A percentile compares a stretch with the other conserved stretches of the same genome.
These are phyloP conservation scores for Fusarium falciforme DNA, from an alignment of 2,329 filamentous ascomycete species.

Conservation along the genomic window DNA sequence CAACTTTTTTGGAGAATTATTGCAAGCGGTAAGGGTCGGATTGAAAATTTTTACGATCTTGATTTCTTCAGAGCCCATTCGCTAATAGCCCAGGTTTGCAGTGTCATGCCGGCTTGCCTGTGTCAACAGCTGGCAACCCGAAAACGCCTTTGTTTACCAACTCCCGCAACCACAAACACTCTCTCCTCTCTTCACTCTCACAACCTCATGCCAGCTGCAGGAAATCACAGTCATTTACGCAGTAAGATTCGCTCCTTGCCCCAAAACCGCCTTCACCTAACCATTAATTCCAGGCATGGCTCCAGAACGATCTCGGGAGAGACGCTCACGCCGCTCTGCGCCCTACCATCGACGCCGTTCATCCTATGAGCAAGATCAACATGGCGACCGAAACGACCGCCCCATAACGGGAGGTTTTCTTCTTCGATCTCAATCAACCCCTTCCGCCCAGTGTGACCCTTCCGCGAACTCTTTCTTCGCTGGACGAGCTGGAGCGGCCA, in stretches of 20 bases:
- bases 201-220: accelerated
- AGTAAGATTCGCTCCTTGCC: not conserved
- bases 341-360: too few species aligned
- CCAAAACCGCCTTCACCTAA: accelerated
- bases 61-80: not conserved
- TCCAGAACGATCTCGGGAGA: not conserved
- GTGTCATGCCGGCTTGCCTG: not conserved
- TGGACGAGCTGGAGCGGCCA: not conserved
- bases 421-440: not conserved
- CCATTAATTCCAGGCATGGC: not conserved
- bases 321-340: too few species aligned
- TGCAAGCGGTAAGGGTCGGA: not conserved
- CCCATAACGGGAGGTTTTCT: too few species aligned
- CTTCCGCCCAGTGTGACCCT: not conserved
- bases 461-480: not conserved
- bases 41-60: not conserved
- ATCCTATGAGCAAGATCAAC: too few species aligned
- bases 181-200: not conserved
- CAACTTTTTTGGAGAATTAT: not conserved
- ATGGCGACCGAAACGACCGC: too few species aligned
- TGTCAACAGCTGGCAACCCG: not conserved
- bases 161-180: not conserved
- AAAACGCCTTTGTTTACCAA: not conserved
- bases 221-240: not conserved
- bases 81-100: not conserved